Percentiles rank a stretch among this genome's conserved stretches.
Conservation (phyloP, 1,284 basidiomycete genomes). For the Earliella scabrosa region DNA sequence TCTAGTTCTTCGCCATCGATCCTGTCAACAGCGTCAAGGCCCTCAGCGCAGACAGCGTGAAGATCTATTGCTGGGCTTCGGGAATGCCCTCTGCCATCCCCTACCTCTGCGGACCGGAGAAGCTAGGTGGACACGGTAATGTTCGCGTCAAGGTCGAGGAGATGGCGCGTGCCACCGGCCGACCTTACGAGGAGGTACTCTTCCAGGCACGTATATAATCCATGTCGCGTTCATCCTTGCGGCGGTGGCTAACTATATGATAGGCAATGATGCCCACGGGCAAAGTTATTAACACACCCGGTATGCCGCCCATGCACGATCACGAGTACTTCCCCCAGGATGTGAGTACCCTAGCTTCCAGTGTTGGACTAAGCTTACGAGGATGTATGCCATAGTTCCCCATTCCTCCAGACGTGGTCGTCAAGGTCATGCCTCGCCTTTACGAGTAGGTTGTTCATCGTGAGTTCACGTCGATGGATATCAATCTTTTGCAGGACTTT, state of each 20-base stretch:
- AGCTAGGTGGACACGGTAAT: constrained; percentile 20
- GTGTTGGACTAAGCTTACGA: neutral
- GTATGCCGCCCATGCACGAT: constrained; percentile 28
- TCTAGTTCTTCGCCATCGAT: constrained; percentile 19
- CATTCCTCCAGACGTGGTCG: neutral
- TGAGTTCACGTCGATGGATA: too few species aligned
- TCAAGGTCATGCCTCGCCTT: constrained; percentile 5
- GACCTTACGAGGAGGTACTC: constrained; percentile 13
- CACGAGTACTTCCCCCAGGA: constrained; percentile 28
- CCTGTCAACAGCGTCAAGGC: constrained; percentile 1
- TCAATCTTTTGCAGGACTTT: constrained; percentile 7
- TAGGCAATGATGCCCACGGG: constrained; percentile 6
- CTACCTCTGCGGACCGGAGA: constrained; percentile 17
- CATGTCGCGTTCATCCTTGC: neutral
- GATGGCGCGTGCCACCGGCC: constrained; percentile 13
- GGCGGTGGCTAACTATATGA: neutral
- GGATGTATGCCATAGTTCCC: neutral
- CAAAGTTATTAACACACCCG: constrained; percentile 18
- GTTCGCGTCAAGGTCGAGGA: constrained; percentile 17
- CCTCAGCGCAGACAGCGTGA: constrained; percentile 9
- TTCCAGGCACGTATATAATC: constrained; percentile 14
- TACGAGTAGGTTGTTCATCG: constrained; percentile 14
- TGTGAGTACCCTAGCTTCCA: constrained; percentile 5
- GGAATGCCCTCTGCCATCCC: constrained; percentile 12
- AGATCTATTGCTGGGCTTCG: constrained; percentile 20